Evolutionary conservation across 257 asterid species (phyloP).

Genomic region (Fraxinus cuspidata): DNA sequence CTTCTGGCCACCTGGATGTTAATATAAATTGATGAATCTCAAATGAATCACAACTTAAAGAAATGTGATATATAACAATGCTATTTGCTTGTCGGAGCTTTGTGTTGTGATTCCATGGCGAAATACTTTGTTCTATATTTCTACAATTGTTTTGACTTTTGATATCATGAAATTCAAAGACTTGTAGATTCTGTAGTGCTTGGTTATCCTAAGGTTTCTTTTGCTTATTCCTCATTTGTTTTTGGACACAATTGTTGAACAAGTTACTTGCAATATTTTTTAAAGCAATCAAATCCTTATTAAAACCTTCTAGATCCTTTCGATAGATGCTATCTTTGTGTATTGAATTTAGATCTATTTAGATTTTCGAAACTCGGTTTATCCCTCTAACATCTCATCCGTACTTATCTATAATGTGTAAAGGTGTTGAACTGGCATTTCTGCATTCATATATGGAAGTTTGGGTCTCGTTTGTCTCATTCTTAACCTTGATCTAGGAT

Average conservation of each 20-base stretch:
- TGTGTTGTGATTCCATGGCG: slow-evolving; percentile 5
- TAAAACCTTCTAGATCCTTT: neutral
- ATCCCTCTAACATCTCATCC: neutral
- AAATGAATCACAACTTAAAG: neutral
- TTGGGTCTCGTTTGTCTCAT: neutral
- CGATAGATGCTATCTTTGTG: neutral
- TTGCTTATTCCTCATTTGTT: neutral
- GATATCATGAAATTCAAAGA: neutral
- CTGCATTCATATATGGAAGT: neutral
- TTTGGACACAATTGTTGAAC: neutral
- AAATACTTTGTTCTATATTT: slow-evolving; percentile 4
- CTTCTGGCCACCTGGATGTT: slow-evolving; percentile 11
- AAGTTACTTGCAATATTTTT: slow-evolving; percentile 15
- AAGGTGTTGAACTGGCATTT: neutral
- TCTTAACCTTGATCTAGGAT: slow-evolving; percentile 49
- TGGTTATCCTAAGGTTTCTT: neutral
- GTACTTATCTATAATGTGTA: neutral
- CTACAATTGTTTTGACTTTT: neutral
- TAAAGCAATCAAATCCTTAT: neutral
- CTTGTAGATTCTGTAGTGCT: neutral
- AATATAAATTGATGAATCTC: neutral
- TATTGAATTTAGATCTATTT: neutral
- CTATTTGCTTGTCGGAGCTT: slow-evolving; percentile 8
- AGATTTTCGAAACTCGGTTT: neutral
- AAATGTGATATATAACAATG: slow-evolving; percentile 7